phyloP scores from a whole-genome alignment of 768 basidiomycete genomes.

The Serendipita sp. region DNA sequence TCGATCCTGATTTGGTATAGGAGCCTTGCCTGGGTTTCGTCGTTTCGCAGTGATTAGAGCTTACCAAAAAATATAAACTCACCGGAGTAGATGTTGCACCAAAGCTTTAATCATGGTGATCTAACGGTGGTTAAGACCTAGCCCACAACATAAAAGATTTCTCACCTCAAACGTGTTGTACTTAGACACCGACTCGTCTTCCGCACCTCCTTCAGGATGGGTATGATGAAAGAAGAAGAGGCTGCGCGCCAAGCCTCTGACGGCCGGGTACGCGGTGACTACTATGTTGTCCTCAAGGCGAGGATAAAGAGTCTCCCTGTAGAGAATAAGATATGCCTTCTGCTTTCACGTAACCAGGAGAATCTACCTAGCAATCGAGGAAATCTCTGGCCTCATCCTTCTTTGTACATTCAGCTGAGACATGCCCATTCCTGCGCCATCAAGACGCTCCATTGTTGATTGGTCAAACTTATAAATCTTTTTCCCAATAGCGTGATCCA shows the following conservation, averaged over 20 bases:
- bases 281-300: slow-evolving; percentile 37
- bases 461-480: slow-evolving; percentile 49
- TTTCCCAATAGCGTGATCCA: slow-evolving; percentile 45
- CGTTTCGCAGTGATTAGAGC: neutral
- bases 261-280: slow-evolving; percentile 36
- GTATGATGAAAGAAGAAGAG: slow-evolving; percentile 53
- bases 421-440: slow-evolving; percentile 38
- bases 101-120: slow-evolving; percentile 36
- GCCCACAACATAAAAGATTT: slow-evolving; percentile 31
- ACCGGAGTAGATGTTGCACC: slow-evolving; percentile 35
- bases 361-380: slow-evolving; percentile 42
- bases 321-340: neutral
- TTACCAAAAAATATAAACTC: neutral
- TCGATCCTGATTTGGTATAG: slow-evolving; percentile 32
- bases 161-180: slow-evolving; percentile 52
- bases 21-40: slow-evolving; percentile 26
- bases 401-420: slow-evolving; percentile 56
- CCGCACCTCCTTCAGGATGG: slow-evolving; percentile 42
- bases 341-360: neutral
- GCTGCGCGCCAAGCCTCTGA: slow-evolving; percentile 47
- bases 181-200: slow-evolving; percentile 49
- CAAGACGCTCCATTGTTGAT: slow-evolving; percentile 61
- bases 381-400: slow-evolving; percentile 59
- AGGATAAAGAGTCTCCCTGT: slow-evolving; percentile 45
- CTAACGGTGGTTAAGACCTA: slow-evolving; percentile 24